These are phyloP conservation scores for Globisporangium cystogenes DNA, from an alignment of 352 stramenopile species.

Conservation along the genomic window DNA sequence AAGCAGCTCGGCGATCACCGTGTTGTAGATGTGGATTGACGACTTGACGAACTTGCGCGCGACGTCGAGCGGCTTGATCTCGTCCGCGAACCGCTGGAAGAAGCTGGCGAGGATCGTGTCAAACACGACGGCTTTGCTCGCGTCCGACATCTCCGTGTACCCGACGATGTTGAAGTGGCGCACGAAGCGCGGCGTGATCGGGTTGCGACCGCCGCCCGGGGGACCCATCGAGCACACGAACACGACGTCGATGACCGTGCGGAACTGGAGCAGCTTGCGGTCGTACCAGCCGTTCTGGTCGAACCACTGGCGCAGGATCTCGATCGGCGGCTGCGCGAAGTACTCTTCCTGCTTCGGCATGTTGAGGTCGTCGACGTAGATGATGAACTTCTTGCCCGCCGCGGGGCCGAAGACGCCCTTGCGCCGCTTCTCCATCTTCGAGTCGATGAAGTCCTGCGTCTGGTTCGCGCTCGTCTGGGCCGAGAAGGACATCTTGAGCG, in stretches of 20 bases:
- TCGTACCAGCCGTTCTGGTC: constrained; percentile 95
- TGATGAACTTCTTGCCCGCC: constrained; percentile 88
- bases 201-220: constrained; percentile 69
- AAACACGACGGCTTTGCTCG: constrained; percentile 79
- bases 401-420: constrained; percentile 92
- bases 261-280: constrained; percentile 88
- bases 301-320: constrained; percentile 94
- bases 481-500: constrained; percentile 90
- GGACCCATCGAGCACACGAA: constrained; percentile 84
- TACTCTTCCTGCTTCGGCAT: constrained; percentile 95
- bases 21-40: constrained; percentile 84
- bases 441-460: constrained; percentile 92
- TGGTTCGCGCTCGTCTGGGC: constrained; percentile 91
- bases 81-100: constrained; percentile 59
- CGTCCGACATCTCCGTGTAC: constrained; percentile 82
- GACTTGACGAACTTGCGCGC: constrained; percentile 57
- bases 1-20: constrained; percentile 69
- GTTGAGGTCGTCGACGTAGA: constrained; percentile 95
- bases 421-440: constrained; percentile 91
- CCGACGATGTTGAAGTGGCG: constrained; percentile 86
- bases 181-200: constrained; percentile 74
- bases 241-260: constrained; percentile 88
- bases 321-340: constrained; percentile 93
- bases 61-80: constrained; percentile 52
- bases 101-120: constrained; percentile 77